Conservation (phyloP, 2,329 filamentous ascomycete species). For the Monosporascus sp. region DNA sequence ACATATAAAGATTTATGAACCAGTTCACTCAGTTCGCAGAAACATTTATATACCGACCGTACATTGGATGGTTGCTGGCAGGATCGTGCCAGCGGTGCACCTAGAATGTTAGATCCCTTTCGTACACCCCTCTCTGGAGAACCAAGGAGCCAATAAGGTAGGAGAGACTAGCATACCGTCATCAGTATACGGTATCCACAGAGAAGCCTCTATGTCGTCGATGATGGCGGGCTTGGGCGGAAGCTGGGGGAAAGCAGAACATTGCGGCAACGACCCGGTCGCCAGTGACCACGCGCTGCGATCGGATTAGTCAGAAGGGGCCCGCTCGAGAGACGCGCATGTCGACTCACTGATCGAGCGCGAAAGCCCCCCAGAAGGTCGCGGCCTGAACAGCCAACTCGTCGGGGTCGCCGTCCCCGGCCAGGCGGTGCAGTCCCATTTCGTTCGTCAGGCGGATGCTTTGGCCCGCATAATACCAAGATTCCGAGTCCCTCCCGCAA, state of each 20-base stretch:
- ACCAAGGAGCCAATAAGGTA: background rate
- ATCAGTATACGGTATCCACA: conserved; percentile 56
- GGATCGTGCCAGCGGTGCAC: conserved; percentile 47
- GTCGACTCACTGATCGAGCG: conserved; percentile 57
- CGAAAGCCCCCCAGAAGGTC: conserved; percentile 59
- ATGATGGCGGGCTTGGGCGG: conserved; percentile 57
- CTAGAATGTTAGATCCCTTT: conserved; percentile 25
- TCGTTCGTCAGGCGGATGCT: conserved; percentile 68
- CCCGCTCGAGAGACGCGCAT: background rate
- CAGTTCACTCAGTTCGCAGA: conserved; percentile 68
- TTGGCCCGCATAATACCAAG: conserved; percentile 67
- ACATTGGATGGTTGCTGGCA: conserved; percentile 63
- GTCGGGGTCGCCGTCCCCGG: conserved; percentile 45
- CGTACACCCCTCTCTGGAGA: background rate
- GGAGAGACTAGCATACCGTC: conserved; percentile 39
- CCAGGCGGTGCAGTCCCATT: conserved; percentile 59
- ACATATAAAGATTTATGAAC: conserved; percentile 67
- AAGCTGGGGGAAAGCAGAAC: conserved; percentile 50
- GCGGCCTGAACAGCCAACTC: conserved; percentile 54
- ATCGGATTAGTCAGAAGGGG: conserved; percentile 13
- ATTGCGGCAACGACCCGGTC: conserved; percentile 56
- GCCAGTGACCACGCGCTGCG: conserved; percentile 61
- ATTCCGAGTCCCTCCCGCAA: conserved; percentile 65
- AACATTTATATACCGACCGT: conserved; percentile 61
- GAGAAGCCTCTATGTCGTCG: conserved; percentile 52